A percentile compares a stretch with the other conserved stretches of the same genome.
These are phyloP conservation scores for Fusarium sp. DNA, from an alignment of 2,329 filamentous ascomycete genomes.

Conservation along the genomic window DNA sequence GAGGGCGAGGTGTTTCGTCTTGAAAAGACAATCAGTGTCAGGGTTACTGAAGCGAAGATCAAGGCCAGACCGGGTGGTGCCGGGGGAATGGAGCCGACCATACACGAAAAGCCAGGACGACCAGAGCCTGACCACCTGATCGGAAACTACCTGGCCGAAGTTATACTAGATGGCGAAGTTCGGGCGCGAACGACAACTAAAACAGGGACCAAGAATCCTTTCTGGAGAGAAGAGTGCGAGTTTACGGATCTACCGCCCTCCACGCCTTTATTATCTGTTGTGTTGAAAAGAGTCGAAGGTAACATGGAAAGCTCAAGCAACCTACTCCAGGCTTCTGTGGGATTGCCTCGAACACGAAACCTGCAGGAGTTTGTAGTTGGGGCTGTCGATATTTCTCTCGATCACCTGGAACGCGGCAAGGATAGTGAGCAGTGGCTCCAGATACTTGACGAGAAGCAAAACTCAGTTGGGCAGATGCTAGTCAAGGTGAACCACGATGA, in stretches of 20 bases:
- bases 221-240: conserved; percentile 86
- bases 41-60: conserved; percentile 74
- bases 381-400: conserved; percentile 84
- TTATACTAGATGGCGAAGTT: conserved; percentile 83
- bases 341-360: conserved; percentile 55
- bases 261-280: conserved; percentile 76
- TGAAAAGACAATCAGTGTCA: conserved; percentile 70
- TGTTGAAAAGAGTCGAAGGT: conserved; percentile 76
- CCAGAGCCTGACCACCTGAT: conserved; percentile 60
- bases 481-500: conserved; percentile 88
- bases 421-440: conserved; percentile 91
- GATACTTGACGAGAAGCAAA: conserved; percentile 80
- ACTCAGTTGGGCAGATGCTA: conserved; percentile 84
- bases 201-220: conserved; percentile 77
- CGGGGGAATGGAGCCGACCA: conserved; percentile 35
- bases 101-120: conserved; percentile 41
- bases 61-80: conserved; percentile 54
- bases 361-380: conserved; percentile 71
- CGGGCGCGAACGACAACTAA: conserved; percentile 81
- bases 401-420: conserved; percentile 81
- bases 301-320: conserved; percentile 60
- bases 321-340: conserved; percentile 47
- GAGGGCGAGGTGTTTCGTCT: conserved; percentile 69
- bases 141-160: conserved; percentile 83
- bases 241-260: conserved; percentile 79